Conservation (phyloP, 2,329 filamentous ascomycete genomes). For the Leptosphaerulina australis region DNA sequence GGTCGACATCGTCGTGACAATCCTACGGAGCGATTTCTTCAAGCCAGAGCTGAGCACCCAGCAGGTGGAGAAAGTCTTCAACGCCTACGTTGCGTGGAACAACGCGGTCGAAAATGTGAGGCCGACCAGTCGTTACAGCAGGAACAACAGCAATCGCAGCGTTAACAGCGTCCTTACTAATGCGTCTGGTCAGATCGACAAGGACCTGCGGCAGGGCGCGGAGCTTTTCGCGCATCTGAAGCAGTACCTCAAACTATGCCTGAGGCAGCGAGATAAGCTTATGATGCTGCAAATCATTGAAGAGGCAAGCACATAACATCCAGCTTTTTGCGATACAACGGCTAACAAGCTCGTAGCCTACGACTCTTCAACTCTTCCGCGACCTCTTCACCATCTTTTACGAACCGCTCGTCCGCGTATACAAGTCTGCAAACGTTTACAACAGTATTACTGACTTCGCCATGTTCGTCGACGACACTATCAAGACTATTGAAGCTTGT, state of each 20-base stretch:
- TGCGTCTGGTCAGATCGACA: conserved; percentile 63
- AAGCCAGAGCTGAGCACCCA: conserved; percentile 71
- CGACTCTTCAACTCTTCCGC: conserved; percentile 93
- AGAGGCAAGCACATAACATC: conserved; percentile 58
- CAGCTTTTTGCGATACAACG: not conserved
- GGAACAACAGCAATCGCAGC: conserved; percentile 44
- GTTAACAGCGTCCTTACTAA: conserved; percentile 35
- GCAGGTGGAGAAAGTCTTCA: conserved; percentile 85
- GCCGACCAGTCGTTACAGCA: conserved; percentile 37
- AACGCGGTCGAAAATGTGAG: conserved; percentile 81
- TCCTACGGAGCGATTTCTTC: conserved; percentile 79
- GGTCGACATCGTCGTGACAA: conserved; percentile 83
- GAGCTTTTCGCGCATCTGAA: conserved; percentile 94
- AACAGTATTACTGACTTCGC: conserved; percentile 97
- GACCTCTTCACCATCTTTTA: conserved; percentile 99
- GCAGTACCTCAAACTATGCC: conserved; percentile 89
- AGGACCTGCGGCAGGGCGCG: conserved; percentile 85
- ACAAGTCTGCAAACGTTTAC: conserved; percentile 98
- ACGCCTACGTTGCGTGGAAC: conserved; percentile 96
- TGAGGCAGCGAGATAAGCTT: conserved; percentile 87
- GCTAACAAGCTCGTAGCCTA: conserved; percentile 60
- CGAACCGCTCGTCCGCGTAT: conserved; percentile 93
- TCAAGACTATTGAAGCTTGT: conserved; percentile 73
- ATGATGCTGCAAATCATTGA: conserved; percentile 98
- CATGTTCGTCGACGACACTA: conserved; percentile 89